These are phyloP conservation scores for Lepidium sativum DNA, from an alignment of 345 rosid genomes.

Conservation along the genomic window DNA sequence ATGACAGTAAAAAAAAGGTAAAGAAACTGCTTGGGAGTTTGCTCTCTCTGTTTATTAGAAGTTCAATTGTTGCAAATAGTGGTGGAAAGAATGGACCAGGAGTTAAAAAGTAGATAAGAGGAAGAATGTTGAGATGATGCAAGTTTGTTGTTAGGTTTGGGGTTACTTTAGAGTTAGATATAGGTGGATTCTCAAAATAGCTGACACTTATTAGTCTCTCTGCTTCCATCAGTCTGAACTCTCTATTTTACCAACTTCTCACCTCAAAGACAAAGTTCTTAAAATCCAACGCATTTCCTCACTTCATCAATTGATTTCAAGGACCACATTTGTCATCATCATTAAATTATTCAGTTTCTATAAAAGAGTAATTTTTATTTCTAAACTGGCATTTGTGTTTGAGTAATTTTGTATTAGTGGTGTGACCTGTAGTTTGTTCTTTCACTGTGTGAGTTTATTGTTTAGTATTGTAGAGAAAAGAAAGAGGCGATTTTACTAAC, in stretches of 20 bases:
- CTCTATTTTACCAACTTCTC: conserved; percentile 1
- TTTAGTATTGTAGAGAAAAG: background rate
- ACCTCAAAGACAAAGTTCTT: background rate
- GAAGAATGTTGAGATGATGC: conserved; percentile 14
- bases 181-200: background rate
- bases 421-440: background rate
- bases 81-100: background rate
- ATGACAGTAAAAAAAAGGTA: background rate
- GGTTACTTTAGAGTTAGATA: background rate
- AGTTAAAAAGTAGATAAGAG: conserved; percentile 16
- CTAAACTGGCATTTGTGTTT: background rate
- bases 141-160: background rate
- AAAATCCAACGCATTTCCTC: conserved; percentile 4
- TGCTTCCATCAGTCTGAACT: background rate
- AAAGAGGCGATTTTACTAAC: background rate
- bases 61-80: background rate
- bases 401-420: background rate
- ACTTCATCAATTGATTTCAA: conserved; percentile 1
- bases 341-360: background rate
- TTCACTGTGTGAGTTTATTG: background rate
- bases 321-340: conserved; percentile 6
- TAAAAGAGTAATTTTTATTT: background rate
- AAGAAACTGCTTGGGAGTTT: background rate
- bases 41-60: background rate
- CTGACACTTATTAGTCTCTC: conserved; percentile 9